These are phyloP conservation scores for Quercus lobata DNA, from an alignment of 331 rosid genomes.

Conservation along the genomic window DNA sequence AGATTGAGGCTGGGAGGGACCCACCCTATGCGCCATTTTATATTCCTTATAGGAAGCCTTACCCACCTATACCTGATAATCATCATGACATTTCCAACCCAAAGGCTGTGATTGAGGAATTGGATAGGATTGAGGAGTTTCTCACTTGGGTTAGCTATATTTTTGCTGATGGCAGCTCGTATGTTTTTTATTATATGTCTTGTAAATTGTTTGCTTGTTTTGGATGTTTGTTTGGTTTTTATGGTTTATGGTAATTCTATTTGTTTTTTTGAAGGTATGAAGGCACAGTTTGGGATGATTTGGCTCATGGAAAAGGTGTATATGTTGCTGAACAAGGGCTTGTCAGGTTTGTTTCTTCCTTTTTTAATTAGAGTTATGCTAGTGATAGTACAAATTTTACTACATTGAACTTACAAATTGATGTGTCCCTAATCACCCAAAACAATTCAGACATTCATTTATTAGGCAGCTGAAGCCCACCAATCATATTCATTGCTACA, in stretches of 20 bases:
- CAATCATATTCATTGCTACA: no score
- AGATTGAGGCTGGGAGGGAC: constrained; percentile 43
- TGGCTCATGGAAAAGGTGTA: constrained; percentile 95
- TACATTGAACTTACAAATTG: no score
- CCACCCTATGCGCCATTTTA: constrained; percentile 82
- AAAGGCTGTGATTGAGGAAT: constrained; percentile 59
- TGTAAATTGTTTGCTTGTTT: background rate
- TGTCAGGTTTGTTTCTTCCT: constrained; percentile 65
- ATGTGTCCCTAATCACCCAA: no score
- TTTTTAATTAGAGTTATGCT: no score
- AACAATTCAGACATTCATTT: no score
- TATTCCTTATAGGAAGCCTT: constrained; percentile 58
- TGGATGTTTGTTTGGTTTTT: background rate
- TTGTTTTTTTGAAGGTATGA: constrained; percentile 60
- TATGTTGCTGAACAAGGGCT: constrained; percentile 56
- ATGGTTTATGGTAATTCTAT: background rate
- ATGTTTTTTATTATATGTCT: background rate
- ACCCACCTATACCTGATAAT: constrained; percentile 63
- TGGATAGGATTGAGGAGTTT: constrained; percentile 95
- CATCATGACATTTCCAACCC: constrained; percentile 47
- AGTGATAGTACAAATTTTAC: no score
- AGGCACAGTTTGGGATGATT: constrained; percentile 97
- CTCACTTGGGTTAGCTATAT: constrained; percentile 91
- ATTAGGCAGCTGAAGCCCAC: no score
- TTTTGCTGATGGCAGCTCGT: constrained; percentile 81